These are phyloP conservation scores for Sugiyamaella pinicola DNA, from an alignment of 1,139 yeast species.

Conservation along the genomic window DNA sequence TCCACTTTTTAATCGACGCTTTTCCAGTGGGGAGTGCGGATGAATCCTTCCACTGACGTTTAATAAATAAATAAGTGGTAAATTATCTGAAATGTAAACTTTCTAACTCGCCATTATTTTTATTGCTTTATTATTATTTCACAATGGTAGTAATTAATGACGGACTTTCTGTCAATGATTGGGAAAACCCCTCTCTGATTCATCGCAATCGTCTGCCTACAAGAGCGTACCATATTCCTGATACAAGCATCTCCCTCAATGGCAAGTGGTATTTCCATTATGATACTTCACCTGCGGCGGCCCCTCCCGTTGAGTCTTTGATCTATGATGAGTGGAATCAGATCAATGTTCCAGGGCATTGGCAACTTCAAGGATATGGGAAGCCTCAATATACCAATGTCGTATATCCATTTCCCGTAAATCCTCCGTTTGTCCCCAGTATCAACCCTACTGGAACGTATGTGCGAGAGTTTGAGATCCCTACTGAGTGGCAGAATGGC, in stretches of 20 bases:
- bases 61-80: neutral
- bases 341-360: slow-evolving; percentile 43
- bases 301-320: slow-evolving; percentile 28
- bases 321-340: slow-evolving; percentile 15
- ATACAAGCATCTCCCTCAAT: slow-evolving; percentile 30
- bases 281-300: slow-evolving; percentile 31
- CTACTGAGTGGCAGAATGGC: slow-evolving; percentile 15
- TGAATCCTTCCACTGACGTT: neutral
- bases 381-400: slow-evolving; percentile 43
- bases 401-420: slow-evolving; percentile 41
- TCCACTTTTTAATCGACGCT: neutral
- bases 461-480: slow-evolving; percentile 32
- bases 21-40: slow-evolving; percentile 5
- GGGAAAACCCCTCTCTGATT: slow-evolving; percentile 25
- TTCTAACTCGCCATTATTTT: neutral
- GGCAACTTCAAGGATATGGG: slow-evolving; percentile 45
- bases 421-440: slow-evolving; percentile 43
- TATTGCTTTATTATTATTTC: neutral
- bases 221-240: slow-evolving; percentile 30
- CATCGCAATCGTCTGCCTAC: slow-evolving; percentile 28
- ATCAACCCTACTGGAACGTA: slow-evolving; percentile 44
- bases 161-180: slow-evolving; percentile 17
- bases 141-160: slow-evolving; percentile 1
- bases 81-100: neutral
- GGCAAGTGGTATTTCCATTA: slow-evolving; percentile 42